These are phyloP conservation scores for Coniosporium tulheliwenetii DNA, from an alignment of 2,329 filamentous ascomycete species.

Conservation along the genomic window DNA sequence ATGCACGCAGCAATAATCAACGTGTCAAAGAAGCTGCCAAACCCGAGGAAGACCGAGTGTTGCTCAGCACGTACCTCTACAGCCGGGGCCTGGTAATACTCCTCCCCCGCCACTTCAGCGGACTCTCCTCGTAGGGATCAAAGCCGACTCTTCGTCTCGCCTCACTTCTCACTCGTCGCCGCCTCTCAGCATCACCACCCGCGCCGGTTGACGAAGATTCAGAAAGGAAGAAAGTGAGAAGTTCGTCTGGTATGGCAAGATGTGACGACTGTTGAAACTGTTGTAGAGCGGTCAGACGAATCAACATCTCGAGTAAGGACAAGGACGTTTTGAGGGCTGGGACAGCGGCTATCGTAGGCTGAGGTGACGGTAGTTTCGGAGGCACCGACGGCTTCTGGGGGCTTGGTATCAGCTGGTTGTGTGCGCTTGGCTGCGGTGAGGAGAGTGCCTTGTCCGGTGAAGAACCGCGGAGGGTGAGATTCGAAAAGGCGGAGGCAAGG, in stretches of 20 bases:
- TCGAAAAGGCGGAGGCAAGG: background rate
- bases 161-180: constrained; percentile 43
- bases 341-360: background rate
- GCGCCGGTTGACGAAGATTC: constrained; percentile 52
- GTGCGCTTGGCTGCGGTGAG: background rate
- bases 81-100: constrained; percentile 25
- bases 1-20: no score
- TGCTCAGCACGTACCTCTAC: no score
- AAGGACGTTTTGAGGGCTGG: constrained; percentile 46
- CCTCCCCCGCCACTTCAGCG: constrained; percentile 50
- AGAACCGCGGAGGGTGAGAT: background rate
- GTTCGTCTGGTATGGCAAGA: constrained; percentile 76
- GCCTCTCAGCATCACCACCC: constrained; percentile 44
- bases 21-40: no score
- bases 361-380: background rate
- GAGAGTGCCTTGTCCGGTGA: background rate
- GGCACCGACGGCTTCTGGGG: constrained; percentile 1
- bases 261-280: constrained; percentile 86
- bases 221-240: constrained; percentile 74
- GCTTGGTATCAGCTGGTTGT: constrained; percentile 3
- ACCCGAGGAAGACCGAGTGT: no score
- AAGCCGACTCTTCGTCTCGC: constrained; percentile 49
- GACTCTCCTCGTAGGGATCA: constrained; percentile 57
- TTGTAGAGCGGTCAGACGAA: constrained; percentile 73
- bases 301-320: constrained; percentile 75